Evolutionary conservation across 768 basidiomycete genomes (phyloP).

Genomic region (Coprinellus micaceus): DNA sequence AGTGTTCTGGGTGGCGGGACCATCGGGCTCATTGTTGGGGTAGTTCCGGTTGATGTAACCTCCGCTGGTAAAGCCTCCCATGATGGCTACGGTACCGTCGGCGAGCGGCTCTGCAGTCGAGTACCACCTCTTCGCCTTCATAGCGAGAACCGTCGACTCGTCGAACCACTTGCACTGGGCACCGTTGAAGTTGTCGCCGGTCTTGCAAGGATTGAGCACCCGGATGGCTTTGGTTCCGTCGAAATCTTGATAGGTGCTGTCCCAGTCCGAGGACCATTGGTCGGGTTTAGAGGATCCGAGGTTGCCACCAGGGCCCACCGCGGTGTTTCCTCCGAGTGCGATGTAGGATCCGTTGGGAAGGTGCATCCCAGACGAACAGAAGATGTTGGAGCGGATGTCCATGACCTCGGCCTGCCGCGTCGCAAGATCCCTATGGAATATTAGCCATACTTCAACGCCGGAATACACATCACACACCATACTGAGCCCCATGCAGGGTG

Average conservation of each 20-base stretch:
- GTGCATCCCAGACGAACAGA: slow-evolving; percentile 82
- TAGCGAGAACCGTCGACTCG: slow-evolving; percentile 53
- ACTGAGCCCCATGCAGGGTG: slow-evolving; percentile 76
- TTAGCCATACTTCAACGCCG: neutral
- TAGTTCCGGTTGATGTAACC: slow-evolving; percentile 78
- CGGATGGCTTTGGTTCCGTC: slow-evolving; percentile 81
- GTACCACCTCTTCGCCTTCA: slow-evolving; percentile 76
- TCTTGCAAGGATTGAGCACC: slow-evolving; percentile 71
- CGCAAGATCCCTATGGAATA: slow-evolving; percentile 50
- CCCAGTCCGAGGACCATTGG: slow-evolving; percentile 47
- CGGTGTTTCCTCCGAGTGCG: slow-evolving; percentile 77
- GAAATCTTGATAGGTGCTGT: slow-evolving; percentile 70
- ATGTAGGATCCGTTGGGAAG: slow-evolving; percentile 74
- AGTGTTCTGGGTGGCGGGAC: slow-evolving; percentile 74
- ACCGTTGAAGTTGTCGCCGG: slow-evolving; percentile 42
- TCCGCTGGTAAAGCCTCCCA: slow-evolving; percentile 77
- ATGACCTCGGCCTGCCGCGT: slow-evolving; percentile 58
- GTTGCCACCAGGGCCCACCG: slow-evolving; percentile 64
- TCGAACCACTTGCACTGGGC: slow-evolving; percentile 71
- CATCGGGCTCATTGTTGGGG: slow-evolving; percentile 64
- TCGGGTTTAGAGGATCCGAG: too few species aligned
- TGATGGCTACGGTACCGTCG: slow-evolving; percentile 75
- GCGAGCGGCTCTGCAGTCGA: slow-evolving; percentile 69
- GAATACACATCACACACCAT: slow-evolving; percentile 41
- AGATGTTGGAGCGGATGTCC: slow-evolving; percentile 70